Conservation (phyloP, 2,329 filamentous ascomycete species). For the Alternaria tenuissima region DNA sequence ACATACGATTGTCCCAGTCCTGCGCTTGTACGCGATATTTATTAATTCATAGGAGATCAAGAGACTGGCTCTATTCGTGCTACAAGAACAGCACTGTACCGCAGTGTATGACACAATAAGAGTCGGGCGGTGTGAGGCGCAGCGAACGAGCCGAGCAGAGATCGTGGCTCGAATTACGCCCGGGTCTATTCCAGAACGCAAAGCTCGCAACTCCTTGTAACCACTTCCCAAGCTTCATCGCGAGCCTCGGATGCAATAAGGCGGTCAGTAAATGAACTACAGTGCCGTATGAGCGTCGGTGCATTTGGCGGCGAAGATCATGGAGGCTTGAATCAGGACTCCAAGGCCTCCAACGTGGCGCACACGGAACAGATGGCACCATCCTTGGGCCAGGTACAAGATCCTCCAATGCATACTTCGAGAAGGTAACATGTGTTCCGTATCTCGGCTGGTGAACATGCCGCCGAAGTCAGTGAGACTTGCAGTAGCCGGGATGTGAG, state of each 20-base stretch:
- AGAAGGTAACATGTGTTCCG: not conserved
- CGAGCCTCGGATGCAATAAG: not conserved
- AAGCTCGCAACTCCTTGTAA: not conserved
- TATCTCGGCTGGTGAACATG: not conserved
- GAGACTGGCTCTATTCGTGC: not conserved
- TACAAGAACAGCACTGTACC: not conserved
- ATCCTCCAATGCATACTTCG: not conserved
- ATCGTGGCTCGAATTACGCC: not conserved
- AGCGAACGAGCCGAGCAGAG: not conserved
- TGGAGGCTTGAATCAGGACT: conserved; percentile 12
- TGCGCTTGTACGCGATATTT: not conserved
- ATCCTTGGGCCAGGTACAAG: not conserved
- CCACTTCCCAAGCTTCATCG: not conserved
- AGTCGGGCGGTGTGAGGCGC: not conserved
- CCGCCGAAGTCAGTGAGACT: not conserved
- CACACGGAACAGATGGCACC: conserved; percentile 6
- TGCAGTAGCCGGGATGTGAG: conserved; percentile 1
- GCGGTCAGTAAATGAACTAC: not conserved
- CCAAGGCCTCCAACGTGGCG: conserved; percentile 15
- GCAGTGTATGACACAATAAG: not conserved
- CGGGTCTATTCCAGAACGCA: not conserved
- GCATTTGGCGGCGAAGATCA: conserved; percentile 2
- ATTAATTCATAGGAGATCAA: not conserved
- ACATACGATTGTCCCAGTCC: not conserved
- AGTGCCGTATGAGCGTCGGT: not conserved